Percentiles rank a stretch among this genome's conserved stretches.
phyloP scores from a whole-genome alignment of 345 rosid species.

The Alliaria petiolata region DNA sequence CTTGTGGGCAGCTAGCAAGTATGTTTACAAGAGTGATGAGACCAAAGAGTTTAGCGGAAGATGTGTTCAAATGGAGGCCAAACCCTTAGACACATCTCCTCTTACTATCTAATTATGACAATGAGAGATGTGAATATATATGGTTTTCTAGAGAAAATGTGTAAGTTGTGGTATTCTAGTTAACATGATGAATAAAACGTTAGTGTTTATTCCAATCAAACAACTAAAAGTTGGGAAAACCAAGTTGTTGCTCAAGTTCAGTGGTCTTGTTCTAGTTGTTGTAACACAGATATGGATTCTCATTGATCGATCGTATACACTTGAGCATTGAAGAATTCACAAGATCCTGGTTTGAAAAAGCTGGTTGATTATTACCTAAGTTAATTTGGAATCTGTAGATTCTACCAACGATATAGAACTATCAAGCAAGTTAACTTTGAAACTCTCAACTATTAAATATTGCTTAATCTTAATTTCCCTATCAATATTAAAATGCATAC shows the following conservation, averaged over 20 bases:
- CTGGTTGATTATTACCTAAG: background rate
- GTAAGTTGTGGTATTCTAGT: constrained; percentile 11
- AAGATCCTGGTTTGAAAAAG: background rate
- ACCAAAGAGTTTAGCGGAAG: constrained; percentile 38
- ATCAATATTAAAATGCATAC: background rate
- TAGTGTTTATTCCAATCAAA: background rate
- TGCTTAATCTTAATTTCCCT: background rate
- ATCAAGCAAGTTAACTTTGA: background rate
- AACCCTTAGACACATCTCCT: constrained; percentile 52
- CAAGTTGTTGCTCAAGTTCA: constrained; percentile 1
- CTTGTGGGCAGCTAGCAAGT: constrained; percentile 64
- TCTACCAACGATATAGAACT: background rate
- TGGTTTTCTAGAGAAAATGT: background rate
- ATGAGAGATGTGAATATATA: constrained; percentile 39
- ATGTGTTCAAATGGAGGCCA: constrained; percentile 48
- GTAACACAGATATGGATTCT: background rate
- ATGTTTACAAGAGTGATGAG: constrained; percentile 66
- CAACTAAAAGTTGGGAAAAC: background rate
- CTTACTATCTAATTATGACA: constrained; percentile 33
- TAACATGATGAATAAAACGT: constrained; percentile 25
- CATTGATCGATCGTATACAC: too few species aligned
- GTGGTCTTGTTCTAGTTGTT: background rate
- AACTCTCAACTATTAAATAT: background rate
- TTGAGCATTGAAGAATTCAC: background rate
- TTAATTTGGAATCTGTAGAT: background rate